Evolutionary conservation across 2,329 filamentous ascomycete species (phyloP).

Genomic region (Apiospora koreana): DNA sequence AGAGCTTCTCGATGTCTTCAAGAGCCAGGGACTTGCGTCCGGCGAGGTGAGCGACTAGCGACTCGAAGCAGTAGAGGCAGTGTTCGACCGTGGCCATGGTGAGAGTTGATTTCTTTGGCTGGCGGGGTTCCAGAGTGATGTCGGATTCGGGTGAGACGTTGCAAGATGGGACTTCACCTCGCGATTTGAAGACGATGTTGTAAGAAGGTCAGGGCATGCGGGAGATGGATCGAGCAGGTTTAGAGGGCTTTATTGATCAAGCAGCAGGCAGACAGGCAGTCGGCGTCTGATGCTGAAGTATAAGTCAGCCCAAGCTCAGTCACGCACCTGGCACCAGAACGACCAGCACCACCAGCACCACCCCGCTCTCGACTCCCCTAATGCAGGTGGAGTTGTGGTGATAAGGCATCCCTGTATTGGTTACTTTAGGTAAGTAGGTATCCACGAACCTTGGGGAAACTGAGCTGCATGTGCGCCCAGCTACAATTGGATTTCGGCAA

Average conservation of each 20-base stretch:
- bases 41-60: slow-evolving; percentile 74
- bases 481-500: background rate
- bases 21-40: slow-evolving; percentile 68
- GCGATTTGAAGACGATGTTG: background rate
- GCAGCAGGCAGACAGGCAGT: background rate
- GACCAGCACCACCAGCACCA: background rate
- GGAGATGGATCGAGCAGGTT: background rate
- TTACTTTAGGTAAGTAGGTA: too few species aligned
- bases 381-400: background rate
- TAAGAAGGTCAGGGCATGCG: background rate
- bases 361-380: background rate
- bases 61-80: slow-evolving; percentile 93
- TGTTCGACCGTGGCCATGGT: slow-evolving; percentile 82
- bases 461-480: background rate
- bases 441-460: too few species aligned
- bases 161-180: background rate
- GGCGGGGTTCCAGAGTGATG: background rate
- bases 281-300: background rate
- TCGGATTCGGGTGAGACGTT: background rate
- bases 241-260: background rate
- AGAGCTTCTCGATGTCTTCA: slow-evolving; percentile 69
- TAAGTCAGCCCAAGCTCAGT: slow-evolving; percentile 7
- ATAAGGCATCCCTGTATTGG: background rate
- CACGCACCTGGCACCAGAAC: too few species aligned
- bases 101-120: background rate